These are phyloP conservation scores for Leptodermis oblonga DNA, from an alignment of 257 asterid genomes.

Conservation along the genomic window DNA sequence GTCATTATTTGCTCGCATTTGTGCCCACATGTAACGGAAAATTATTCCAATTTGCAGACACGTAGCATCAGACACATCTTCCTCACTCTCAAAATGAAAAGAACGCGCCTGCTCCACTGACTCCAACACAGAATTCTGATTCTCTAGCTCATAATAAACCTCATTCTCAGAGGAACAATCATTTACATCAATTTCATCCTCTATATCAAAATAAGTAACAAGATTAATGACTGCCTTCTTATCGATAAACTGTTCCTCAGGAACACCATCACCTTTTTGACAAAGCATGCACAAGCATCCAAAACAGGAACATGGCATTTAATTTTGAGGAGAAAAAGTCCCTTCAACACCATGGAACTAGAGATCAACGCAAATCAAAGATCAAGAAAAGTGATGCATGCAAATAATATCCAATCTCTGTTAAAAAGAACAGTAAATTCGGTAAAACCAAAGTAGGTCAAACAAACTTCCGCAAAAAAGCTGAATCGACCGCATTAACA, in stretches of 20 bases:
- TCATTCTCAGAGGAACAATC: slow-evolving; percentile 18
- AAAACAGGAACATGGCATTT: too few species aligned
- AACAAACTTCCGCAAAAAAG: too few species aligned
- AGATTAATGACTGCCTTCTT: slow-evolving; percentile 88
- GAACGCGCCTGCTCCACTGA: slow-evolving; percentile 23
- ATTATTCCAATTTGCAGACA: slow-evolving; percentile 75
- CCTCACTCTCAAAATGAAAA: slow-evolving; percentile 66
- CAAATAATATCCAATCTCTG: too few species aligned
- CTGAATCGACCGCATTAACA: too few species aligned
- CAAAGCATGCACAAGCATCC: too few species aligned
- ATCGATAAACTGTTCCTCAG: slow-evolving; percentile 86
- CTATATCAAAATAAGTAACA: slow-evolving; percentile 70
- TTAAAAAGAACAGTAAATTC: too few species aligned
- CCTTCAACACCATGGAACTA: too few species aligned
- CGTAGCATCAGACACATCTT: slow-evolving; percentile 54
- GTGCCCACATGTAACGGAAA: slow-evolving; percentile 77
- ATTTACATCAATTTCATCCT: slow-evolving; percentile 35
- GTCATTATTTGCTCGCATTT: slow-evolving; percentile 82
- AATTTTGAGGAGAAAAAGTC: too few species aligned
- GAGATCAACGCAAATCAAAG: too few species aligned
- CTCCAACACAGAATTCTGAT: slow-evolving; percentile 5
- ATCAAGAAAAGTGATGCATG: too few species aligned
- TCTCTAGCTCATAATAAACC: slow-evolving; percentile 12
- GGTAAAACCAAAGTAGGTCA: too few species aligned
- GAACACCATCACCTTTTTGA: slow-evolving; percentile 91